Percentiles rank a stretch among this genome's conserved stretches.
phyloP scores from a whole-genome alignment of 83 land plant genomes.

The Picea engelmannii region DNA sequence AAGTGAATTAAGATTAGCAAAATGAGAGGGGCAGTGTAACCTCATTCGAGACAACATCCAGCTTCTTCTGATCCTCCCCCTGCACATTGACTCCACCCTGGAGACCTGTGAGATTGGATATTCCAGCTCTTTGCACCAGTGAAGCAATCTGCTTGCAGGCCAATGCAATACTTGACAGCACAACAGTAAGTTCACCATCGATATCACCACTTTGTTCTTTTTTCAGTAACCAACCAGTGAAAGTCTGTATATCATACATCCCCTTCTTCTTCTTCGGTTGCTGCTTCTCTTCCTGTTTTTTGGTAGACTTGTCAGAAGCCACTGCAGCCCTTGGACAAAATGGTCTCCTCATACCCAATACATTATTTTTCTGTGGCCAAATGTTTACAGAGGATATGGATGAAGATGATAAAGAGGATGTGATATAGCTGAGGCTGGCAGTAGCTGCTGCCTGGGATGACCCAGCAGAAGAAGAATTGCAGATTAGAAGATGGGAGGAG shows the following conservation, averaged over 20 bases:
- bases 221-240: constrained; percentile 84
- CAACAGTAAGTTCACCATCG: constrained; percentile 88
- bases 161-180: constrained; percentile 85
- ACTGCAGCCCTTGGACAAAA: not conserved
- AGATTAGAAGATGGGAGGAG: not conserved
- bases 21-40: constrained; percentile 24
- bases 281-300: not conserved
- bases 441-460: not conserved
- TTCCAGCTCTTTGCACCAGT: constrained; percentile 78
- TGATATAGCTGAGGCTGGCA: not conserved
- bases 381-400: not conserved
- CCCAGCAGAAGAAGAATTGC: too few species aligned
- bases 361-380: not conserved
- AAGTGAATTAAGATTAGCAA: too few species aligned
- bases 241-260: constrained; percentile 62
- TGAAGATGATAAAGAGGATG: not conserved
- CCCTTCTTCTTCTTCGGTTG: constrained; percentile 50
- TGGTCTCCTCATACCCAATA: not conserved
- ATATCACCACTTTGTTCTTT: constrained; percentile 79
- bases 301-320: not conserved
- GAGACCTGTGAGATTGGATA: constrained; percentile 80
- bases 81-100: constrained; percentile 87
- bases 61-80: constrained; percentile 97
- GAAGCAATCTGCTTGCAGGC: constrained; percentile 96
- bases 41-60: constrained; percentile 96